A percentile compares a stretch with the other conserved stretches of the same genome.
Conservation (phyloP, 2,329 filamentous ascomycete species). For the Arthroderma uncinatum region DNA sequence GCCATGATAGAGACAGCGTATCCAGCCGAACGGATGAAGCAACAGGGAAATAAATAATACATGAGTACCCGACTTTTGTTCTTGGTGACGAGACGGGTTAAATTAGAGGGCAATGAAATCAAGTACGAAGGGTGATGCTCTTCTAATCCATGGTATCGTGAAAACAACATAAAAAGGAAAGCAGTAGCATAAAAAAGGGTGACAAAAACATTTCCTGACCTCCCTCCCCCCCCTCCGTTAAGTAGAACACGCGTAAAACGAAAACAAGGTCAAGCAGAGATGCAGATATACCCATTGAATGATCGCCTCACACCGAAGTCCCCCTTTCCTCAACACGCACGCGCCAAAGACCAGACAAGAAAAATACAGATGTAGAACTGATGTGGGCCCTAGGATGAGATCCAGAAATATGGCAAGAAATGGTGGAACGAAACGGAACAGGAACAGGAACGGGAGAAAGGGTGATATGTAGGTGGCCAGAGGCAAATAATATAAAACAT, state of each 20-base stretch:
- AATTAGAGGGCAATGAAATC: neutral
- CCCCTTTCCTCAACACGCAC: conserved; percentile 1
- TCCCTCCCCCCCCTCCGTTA: neutral
- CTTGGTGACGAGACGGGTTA: neutral
- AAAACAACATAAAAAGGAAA: neutral
- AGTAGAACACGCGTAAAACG: neutral
- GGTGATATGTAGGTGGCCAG: neutral
- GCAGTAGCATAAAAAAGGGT: neutral
- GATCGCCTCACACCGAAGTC: conserved; percentile 1
- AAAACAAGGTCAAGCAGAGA: neutral
- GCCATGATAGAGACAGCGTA: neutral
- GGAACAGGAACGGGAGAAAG: neutral
- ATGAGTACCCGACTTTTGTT: neutral
- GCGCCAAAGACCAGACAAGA: conserved; percentile 1
- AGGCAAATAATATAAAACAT: neutral
- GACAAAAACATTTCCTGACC: conserved; percentile 1
- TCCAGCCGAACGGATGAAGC: neutral
- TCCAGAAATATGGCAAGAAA: neutral
- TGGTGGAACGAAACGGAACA: neutral
- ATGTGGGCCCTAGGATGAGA: neutral
- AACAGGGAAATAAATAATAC: neutral
- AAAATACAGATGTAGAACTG: neutral
- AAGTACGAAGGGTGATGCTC: conserved; percentile 3
- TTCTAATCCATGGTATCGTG: conserved; percentile 7
- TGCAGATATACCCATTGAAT: neutral